Base-by-base conservation (phyloP, 225 moss, liverwort and hornwort genomes). In the Pseudisothecium myosuroides region DNA sequence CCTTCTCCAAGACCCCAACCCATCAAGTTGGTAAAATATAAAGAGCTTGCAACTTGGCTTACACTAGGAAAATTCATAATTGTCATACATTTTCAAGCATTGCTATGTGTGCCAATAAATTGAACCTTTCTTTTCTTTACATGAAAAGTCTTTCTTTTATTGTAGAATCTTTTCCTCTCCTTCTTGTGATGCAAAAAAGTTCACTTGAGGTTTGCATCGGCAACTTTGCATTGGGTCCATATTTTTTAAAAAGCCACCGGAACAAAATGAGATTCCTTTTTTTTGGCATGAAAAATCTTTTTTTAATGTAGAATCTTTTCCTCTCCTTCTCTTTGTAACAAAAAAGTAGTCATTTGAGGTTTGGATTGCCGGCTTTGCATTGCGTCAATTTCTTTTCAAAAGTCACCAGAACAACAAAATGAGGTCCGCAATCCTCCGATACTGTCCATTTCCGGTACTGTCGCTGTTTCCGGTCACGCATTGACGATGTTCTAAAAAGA, bases 41-140 rank as follows among this genome's bases (percentile, higher is more conserved):
- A 69, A 14, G 24, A 22, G 0, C 4, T 2, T 0, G 1, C 13
- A 68, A 23, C 7, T 68, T n/a, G 12, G 1, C 5, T 69, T 1
- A 39, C 8, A 24, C 14, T 9, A 71, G 5, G 3, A 71, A 14
- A 23, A 71, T 26, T 41, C 5, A 41, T 5, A 14, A 8, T 14
- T 7, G 7, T 23, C 7, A 23, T 12, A n/a, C 7, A 12, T 23
- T 7, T 23, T 13, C 7, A 68, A 22, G 23, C 21, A 37, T 37
- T 21, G 1, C 7, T 68, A 23, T 68, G 7, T 68, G 3, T 21
- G 7, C 7, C 23, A 39, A n/a, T 13, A 23, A 23, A 39, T 7
- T 23, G 0, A 0, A 24, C 69, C 24, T 69, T 39, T 12, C 5
- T 12, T n/a, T 4, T 39, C 4, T 8, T 39, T 39, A 4, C 39